A percentile compares a stretch with the other conserved stretches of the same genome.
These are phyloP conservation scores for Fusarium phyllophilum DNA, from an alignment of 2,329 filamentous ascomycete species.

Conservation along the genomic window DNA sequence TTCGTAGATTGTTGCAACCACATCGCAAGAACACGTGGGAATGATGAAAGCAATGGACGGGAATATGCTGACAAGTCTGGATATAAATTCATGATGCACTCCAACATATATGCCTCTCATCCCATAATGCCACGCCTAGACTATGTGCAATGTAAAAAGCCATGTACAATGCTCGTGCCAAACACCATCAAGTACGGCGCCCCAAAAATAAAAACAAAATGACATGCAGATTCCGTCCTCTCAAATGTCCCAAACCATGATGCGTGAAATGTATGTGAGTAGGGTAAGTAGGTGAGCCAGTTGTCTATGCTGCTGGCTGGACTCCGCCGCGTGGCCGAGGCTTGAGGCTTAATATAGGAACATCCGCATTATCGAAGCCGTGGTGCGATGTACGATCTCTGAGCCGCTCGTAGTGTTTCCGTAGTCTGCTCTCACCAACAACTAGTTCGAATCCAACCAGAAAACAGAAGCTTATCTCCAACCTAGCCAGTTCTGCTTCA, in stretches of 20 bases:
- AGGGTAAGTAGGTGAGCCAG: neutral
- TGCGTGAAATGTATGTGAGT: neutral
- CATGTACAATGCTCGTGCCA: conserved; percentile 17
- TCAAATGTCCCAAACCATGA: conserved; percentile 4
- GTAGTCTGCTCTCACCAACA: conserved; percentile 50
- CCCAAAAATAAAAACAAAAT: conserved; percentile 9
- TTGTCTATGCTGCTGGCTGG: conserved; percentile 28
- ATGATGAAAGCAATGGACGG: neutral
- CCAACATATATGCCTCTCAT: conserved; percentile 19
- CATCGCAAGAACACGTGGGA: neutral
- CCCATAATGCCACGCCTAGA: conserved; percentile 19
- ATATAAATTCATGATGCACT: conserved; percentile 36
- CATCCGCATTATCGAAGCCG: conserved; percentile 40
- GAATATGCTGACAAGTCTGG: conserved; percentile 11
- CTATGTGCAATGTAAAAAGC: conserved; percentile 25
- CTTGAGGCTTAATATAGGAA: conserved; percentile 45
- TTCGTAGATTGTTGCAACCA: neutral
- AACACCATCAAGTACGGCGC: neutral
- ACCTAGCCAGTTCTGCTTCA: conserved; percentile 79
- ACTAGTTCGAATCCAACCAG: conserved; percentile 86
- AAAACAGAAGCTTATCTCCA: conserved; percentile 92
- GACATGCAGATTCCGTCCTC: conserved; percentile 4
- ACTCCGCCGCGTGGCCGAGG: conserved; percentile 36
- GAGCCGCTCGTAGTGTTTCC: conserved; percentile 49
- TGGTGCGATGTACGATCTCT: conserved; percentile 44